Evolutionary conservation across 331 rosid genomes (phyloP), one percentile per base, ranked within the genome.

Genomic region (Erythrophleum ivorense): DNA sequence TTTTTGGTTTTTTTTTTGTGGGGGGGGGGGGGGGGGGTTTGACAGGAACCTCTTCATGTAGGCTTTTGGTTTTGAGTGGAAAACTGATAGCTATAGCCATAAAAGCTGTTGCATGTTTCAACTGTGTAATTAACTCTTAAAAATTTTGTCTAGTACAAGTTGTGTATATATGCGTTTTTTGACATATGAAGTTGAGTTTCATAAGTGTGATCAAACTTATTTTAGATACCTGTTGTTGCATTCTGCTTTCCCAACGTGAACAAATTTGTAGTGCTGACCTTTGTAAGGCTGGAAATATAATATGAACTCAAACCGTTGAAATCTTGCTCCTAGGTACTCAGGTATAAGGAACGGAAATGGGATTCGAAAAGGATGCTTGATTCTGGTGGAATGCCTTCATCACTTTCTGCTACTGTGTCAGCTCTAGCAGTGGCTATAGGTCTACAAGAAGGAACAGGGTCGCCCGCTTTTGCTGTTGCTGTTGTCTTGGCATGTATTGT

Each of bases 321-420:
- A 18, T 6, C 66, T 80, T 80, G 81, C 78, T 84, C 82, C 85
- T 88, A 62, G 88, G 79, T 83, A 73, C 65, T 87, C 87, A 94
- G 97, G 98, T 91, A 85, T 75, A 95, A 91, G 89, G 97, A 92
- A 78, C 86, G 69, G 91, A 89, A 93, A 86, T 95, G 98, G 97
- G 97, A 95, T 79, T 85, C 97, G 3, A 88, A 90, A 84, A 84
- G 90, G 79, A 77, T 95, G 92, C 89, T 93, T 81, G 90, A 87
- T 87, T 95, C 97, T n/a, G 94, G 97, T 31, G 97, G 97, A 73
- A 91, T 95, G 94, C 97, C 96, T 82, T 93, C 97, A 36, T 95
- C 98, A 49, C 97, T 93, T 84, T 93, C 97, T 71, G 93, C 97
- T 9, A 91, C 92, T 5, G 97, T 95, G 77, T 79, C 92, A 6